Evolutionary conservation across 352 stramenopile genomes (phyloP), one percentile per base, ranked within the genome.

Genomic region (Halophytophthora batemanensis): DNA sequence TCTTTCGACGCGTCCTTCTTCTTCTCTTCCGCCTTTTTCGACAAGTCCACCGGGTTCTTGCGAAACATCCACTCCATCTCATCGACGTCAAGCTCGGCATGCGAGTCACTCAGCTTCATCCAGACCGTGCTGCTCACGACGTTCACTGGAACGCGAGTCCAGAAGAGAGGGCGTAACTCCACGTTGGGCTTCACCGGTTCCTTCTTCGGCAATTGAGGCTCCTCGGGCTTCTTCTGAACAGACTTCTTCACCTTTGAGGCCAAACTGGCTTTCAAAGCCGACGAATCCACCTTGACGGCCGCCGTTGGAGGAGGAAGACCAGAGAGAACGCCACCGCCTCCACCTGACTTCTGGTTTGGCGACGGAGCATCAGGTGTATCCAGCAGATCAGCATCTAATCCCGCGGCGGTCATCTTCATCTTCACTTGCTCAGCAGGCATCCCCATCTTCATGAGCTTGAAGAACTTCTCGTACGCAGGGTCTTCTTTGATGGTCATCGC

Each of bases 401-500:
- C 84, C 8, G 69, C 93, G 23, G 90, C 77, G 17, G 56, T 71
- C 74, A 98, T 86, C 50, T 97, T 97, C 69, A 97, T 80, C 70
- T 98, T 94, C 13, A 98, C 91, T 52, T 97, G 90, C 55, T 89
- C 90, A 1, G 77, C 45, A 5, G 84, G 85, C 77, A 96, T 91
- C 2, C 85, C 86, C 80, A 96, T 93, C 45, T 90, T 90, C 17
- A 90, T 23, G 66, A 98, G 87, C 64, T 98, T 98, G 59, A 98
- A 98, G 59, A 98, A 98, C 56, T 98, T 98, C 22, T 82, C 70
- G 55, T 96, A 98, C 5, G 65, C 76, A 18, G 91, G 90, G 50
- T 98, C 90, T 46, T 98, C 90, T 46, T 96, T 96, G 25, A 98
- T 68, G 7, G 82, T 91, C 51, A 97, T 75, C 6, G 53, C 31